Base-by-base conservation (phyloP, 768 basidiomycete species). In the Tylopilus vinaceipallidus region DNA sequence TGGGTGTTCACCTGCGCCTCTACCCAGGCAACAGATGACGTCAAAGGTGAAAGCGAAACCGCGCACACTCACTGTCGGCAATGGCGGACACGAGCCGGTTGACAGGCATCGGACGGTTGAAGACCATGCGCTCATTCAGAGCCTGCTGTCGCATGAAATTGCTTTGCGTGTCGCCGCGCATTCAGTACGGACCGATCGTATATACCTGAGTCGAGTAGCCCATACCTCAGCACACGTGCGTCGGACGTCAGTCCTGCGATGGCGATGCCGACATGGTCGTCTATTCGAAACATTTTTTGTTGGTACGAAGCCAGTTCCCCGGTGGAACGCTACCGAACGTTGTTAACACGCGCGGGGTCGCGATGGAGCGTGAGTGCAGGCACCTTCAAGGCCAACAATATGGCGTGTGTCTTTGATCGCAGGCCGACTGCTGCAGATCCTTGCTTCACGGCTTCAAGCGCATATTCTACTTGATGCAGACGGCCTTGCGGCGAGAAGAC, bases 81-180 rank as follows among this genome's bases (percentile, higher is more conserved):
- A 98, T 94, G 49, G 91, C 77, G 46, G 87, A 86, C 6, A 98
- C 97, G 27, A 98, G 84, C 46, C 95, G 82, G 65, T 91, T 92
- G 0, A 98, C 91, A 45, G 97, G 97, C 42, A 97, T 82, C 19
- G 94, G 91, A 36, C 97, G 84, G 71, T 91, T 95, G 76, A 94
- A 97, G 42, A 90, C 73, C 95, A 99, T 98, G 57, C 86, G 84
- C 12, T 88, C 91, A 27, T 83, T 82, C 87, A 98, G 93, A 42
- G 97, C 95, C 73, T 98, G 92, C 69, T 98, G 97, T 33, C 97
- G 83, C 97, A 99, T 98, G 69, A 95, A 98, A 74, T 99, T 98
- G 68, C 95, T 98, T 61, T n/a, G 3, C 49, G 29, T 13, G 39
- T 45, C 45, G 50, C 46, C 24, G n/a, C 54, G 17, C 39, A 36